These are phyloP conservation scores for Phytophthora pisi DNA, from an alignment of 352 stramenopile species.

Conservation along the genomic window DNA sequence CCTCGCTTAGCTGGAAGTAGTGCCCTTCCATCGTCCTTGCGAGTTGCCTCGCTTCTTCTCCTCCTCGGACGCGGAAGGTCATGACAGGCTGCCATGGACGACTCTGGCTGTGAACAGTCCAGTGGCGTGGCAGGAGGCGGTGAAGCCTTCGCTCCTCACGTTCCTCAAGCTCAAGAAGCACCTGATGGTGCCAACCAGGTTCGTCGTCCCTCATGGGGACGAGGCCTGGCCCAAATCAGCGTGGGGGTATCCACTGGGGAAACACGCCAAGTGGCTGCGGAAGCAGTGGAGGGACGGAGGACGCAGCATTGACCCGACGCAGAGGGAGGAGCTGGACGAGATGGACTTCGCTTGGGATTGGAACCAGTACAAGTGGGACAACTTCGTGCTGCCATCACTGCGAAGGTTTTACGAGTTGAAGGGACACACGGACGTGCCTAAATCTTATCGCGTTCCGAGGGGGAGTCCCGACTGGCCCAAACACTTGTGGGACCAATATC, in stretches of 20 bases:
- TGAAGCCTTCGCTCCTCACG: neutral
- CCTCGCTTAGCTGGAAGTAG: too few relatives aligned
- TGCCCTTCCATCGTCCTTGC: neutral
- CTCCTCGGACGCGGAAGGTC: neutral
- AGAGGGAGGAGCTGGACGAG: slow-evolving; percentile 24
- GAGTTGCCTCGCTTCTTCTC: neutral
- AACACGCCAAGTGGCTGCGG: too few relatives aligned
- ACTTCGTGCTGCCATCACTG: slow-evolving; percentile 34
- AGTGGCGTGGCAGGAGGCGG: neutral
- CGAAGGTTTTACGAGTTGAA: slow-evolving; percentile 32
- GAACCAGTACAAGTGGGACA: slow-evolving; percentile 35
- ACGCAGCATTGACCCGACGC: neutral
- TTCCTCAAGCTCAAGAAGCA: slow-evolving; percentile 1
- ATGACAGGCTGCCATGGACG: neutral
- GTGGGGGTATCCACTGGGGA: slow-evolving; percentile 19
- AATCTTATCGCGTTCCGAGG: slow-evolving; percentile 24
- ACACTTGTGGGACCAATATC: too few relatives aligned
- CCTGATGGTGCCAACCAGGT: slow-evolving; percentile 2
- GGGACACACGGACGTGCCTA: slow-evolving; percentile 34
- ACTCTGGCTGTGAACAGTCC: neutral
- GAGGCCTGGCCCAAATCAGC: too few relatives aligned
- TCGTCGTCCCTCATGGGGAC: neutral
- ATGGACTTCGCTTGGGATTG: slow-evolving; percentile 35
- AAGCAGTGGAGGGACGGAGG: too few relatives aligned
- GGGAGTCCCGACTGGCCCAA: slow-evolving; percentile 23